Base-by-base conservation (phyloP, 305 asterid species). In the Stenogyne calaminthoides region DNA sequence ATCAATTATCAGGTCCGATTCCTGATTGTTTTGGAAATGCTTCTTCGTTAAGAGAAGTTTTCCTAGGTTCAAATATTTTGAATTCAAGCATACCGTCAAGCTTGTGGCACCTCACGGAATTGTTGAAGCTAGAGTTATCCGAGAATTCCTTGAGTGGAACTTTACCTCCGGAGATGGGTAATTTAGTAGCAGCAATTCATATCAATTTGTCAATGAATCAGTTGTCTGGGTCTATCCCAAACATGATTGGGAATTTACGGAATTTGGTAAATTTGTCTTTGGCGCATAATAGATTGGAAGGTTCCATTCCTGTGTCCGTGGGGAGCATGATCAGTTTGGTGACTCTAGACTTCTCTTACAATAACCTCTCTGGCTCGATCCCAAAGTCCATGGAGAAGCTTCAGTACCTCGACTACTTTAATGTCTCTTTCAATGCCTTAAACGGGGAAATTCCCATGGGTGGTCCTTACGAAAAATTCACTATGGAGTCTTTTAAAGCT, bases 341-440 rank as follows among this genome's bases (percentile, higher is more conserved):
- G 27, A 25, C 5, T 3, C 40, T 73, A 4, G 47, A 73, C 18
- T n/a, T 73, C 0, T 73, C 77, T 0, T 5, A 54, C 32, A 73
- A 64, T 57, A 39, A 22, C 25, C 67, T 73, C 4, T 40, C 56
- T 25, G 4, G 77, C 71, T 37, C 42, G 15, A 64, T 73, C 37
- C 77, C 77, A 10, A 73, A 37, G 32, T 64, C 77, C 20, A 71
- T 67, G 2, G 70, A 76, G 42, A 29, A 25, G 2, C 80, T 85
- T 25, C 63, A 5, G 1, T 0, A 22, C 5, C 62, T 56, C 34
- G 7, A 3, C 12, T 20, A 20, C 14, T 20, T 56, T 37, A 56
- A 56, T 22, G 62, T 56, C 15, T 56, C 62, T 22, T 56, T 22
- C 9, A 56, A 56, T 56, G 62, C 6, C 22, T 56, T 56, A 56